Evolutionary conservation across 306 rosid genomes (phyloP).

Genomic region (Notholithocarpus densiflorus): DNA sequence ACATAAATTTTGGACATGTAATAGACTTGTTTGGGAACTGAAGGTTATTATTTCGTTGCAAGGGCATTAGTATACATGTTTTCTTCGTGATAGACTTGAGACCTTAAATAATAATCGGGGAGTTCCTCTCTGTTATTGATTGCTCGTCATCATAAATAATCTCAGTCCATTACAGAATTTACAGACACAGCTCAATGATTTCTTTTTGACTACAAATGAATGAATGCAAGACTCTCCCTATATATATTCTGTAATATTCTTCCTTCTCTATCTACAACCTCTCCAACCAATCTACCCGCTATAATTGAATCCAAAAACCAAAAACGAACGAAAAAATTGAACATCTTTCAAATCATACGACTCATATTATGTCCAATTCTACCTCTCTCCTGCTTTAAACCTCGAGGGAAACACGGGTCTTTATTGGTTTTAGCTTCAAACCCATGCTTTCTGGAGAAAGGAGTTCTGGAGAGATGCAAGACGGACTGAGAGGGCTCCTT

Average conservation of each 20-base stretch:
- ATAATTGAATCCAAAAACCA: conserved; percentile 26
- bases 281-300: conserved; percentile 24
- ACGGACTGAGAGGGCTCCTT: conserved; percentile 79
- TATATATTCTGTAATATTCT: conserved; percentile 18
- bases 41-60: too few species aligned
- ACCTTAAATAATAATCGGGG: conserved; percentile 7
- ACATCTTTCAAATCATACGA: conserved; percentile 26
- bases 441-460: conserved; percentile 99
- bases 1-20: too few species aligned
- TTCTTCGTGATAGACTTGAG: neutral
- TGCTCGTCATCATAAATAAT: conserved; percentile 41
- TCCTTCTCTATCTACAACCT: conserved; percentile 45
- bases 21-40: too few species aligned
- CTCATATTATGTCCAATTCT: conserved; percentile 5
- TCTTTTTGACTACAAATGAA: conserved; percentile 64
- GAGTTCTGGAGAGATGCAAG: conserved; percentile 89
- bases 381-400: conserved; percentile 22
- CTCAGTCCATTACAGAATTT: conserved; percentile 25
- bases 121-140: conserved; percentile 37
- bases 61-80: too few species aligned
- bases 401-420: conserved; percentile 57
- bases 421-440: conserved; percentile 82
- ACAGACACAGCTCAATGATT: conserved; percentile 44
- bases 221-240: conserved; percentile 36
- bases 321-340: conserved; percentile 23